These are phyloP conservation scores for Neotropicomus parvogracilis DNA, from an alignment of 1,284 basidiomycete genomes.

Conservation along the genomic window DNA sequence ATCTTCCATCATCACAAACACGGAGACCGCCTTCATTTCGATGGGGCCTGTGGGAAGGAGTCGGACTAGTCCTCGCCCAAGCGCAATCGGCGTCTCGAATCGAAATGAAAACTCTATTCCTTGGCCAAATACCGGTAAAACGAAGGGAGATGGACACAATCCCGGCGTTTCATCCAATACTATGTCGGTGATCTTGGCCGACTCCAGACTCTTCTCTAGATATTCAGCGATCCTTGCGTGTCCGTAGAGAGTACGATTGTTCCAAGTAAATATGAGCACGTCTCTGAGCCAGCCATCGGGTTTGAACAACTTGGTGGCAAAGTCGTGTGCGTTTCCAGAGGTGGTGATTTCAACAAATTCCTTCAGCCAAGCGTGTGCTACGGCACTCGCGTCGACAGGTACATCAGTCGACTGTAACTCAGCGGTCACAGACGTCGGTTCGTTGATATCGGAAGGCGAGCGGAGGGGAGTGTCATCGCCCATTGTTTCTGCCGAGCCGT, in stretches of 20 bases:
- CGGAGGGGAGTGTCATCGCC: not conserved
- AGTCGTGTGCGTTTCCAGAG: not conserved
- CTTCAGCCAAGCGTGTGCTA: constrained; percentile 2
- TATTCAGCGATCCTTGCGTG: not conserved
- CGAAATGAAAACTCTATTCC: constrained; percentile 7
- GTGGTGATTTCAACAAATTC: not conserved
- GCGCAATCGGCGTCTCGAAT: constrained; percentile 5
- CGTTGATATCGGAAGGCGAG: not conserved
- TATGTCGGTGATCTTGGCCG: not conserved
- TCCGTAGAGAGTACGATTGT: constrained; percentile 4
- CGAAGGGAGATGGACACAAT: not conserved
- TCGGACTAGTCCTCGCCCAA: not conserved
- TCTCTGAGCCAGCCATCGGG: constrained; percentile 6
- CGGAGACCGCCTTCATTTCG: constrained; percentile 2
- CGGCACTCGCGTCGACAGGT: not conserved
- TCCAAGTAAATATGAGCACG: constrained; percentile 4
- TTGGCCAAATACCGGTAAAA: not conserved
- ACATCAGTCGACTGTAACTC: not conserved
- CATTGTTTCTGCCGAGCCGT: constrained; percentile 35
- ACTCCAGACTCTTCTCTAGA: not conserved
- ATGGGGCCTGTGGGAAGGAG: not conserved
- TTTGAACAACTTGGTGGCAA: constrained; percentile 2
- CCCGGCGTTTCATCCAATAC: constrained; percentile 4
- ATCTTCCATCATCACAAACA: constrained; percentile 6
- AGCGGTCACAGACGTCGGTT: not conserved